Base-by-base conservation (phyloP, 2,329 filamentous ascomycete species). In the Botryotinia globosa region DNA sequence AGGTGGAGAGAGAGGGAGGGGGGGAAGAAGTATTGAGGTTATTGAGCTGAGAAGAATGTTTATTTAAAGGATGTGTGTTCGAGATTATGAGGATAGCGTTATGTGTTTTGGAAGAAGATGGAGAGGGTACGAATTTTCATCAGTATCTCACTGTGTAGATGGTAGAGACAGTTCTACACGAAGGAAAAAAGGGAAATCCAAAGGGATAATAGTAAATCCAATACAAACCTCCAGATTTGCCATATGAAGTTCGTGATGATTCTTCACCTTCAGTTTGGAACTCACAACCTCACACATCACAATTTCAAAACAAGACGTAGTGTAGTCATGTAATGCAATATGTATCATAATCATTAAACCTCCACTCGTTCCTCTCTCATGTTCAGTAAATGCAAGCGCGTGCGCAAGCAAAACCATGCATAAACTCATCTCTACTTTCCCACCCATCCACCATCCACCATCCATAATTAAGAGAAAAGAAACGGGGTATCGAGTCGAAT, bases 401-500 rank as follows among this genome's bases (percentile, higher is more conserved):
- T 37, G 18, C 37, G 65, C 65, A 32, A 42, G 34, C 64, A 39
- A 32, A 67, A 25, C 48, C 48, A 56, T 32, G 4, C 48, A 32
- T 67, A 37, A 67, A 56, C 48, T 67, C n/a, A 67, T 68, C 65
- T 68, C 18, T 25, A n/a, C 37, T 4, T 22, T 48, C 25, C 32
- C 45, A 34, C 54, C 48, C 20, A 16, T 22, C 37, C 22, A 37
- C 48, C 20, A 16, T 22, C 37, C 22, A 37, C 34, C 58, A 61
- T 61, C 34, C n/a, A 67, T 42, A 42, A 68, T 56, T 68, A 68
- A 42, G 37, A 68, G 65, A 68, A 68, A 68, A 68, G 65, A 68
- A 67, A 68, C 37, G 48, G 65, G 65, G 65, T 68, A 68, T 68
- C 65, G 65, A 68, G 18, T 56, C 65, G 65, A 68, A 68, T 68